Evolutionary conservation across 495 filamentous ascomycete genomes (phyloP), one percentile per base, ranked within the genome.

Genomic region (Xylaria sp.): DNA sequence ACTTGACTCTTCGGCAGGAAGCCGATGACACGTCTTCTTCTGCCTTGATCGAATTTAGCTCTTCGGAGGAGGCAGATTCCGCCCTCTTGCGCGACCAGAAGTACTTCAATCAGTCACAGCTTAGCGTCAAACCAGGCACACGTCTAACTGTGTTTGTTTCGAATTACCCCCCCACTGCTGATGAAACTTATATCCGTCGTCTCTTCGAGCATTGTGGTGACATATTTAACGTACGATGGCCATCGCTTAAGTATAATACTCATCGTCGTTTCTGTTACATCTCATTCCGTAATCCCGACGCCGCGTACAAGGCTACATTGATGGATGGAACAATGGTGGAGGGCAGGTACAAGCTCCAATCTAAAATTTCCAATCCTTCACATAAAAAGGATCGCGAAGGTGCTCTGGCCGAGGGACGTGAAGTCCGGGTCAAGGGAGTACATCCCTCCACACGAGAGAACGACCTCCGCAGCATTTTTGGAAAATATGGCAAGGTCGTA

Each of bases 201-300:
- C 85, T 97, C 26, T 97, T 98, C 80, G 82, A 87, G 71, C 80
- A 87, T 69, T 93, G 87, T 76, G 95, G 96, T 62, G 89, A 95
- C 43, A 90, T 99, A 67, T 83, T 95, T 65, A 93, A 91, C 75
- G 85, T 99, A 64, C 92, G 96, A 15, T 95, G 95, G 77, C 96
- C 96, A 8, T 96, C 92, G 50, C 88, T 99, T 57, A 95, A 95
- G 80, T 94, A 85, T 77, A 93, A 97, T 73, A 92, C 91, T 7
- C 89, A 91, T 74, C 92, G 96, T 40, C 90, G 95, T 6, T 99
- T 99, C 82, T 97, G 93, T 80, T 99, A 99, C 77, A 85, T 97
- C 9, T 92, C 97, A 57, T 98, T 97, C 79, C 85, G 89, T 48
- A 88, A 88, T 43, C 78, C 88, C 2, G 84, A 83, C 5, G 85